phyloP scores from a whole-genome alignment of 768 basidiomycete genomes.

The Mycena kentingensis region DNA sequence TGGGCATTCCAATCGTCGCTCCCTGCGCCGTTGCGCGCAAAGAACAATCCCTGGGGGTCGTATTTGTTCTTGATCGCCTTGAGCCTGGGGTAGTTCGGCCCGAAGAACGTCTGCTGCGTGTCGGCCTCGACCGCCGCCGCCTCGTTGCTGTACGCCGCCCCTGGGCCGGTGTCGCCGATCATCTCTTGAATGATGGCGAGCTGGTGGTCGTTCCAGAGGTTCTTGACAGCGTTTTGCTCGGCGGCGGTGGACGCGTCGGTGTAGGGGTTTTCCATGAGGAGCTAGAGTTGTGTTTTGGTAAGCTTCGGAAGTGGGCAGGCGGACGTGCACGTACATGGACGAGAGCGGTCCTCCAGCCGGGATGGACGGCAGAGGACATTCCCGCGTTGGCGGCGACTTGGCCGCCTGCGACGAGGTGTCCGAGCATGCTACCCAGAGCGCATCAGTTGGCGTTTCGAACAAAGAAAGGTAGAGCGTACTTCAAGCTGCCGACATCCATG shows the following conservation, averaged over 20 bases:
- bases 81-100: conserved; percentile 34
- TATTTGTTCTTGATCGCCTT: too few relatives aligned
- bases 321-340: conserved; percentile 37
- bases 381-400: conserved; percentile 36
- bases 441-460: too few relatives aligned
- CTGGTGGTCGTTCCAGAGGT: conserved; percentile 24
- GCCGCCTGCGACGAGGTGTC: conserved; percentile 28
- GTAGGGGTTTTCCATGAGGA: conserved; percentile 21
- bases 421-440: conserved; percentile 25
- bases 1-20: too few relatives aligned
- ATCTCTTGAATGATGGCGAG: conserved; percentile 31
- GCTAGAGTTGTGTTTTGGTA: conserved; percentile 10
- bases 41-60: too few relatives aligned
- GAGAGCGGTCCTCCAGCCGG: conserved; percentile 41
- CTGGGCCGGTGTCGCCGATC: conserved; percentile 28
- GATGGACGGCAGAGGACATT: conserved; percentile 31
- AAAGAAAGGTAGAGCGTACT: neutral
- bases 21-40: too few relatives aligned
- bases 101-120: conserved; percentile 37
- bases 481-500: conserved; percentile 21
- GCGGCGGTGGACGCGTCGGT: conserved; percentile 15
- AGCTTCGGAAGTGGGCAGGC: too few relatives aligned
- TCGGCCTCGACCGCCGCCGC: conserved; percentile 33
- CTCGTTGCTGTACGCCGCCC: conserved; percentile 39
- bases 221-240: conserved; percentile 23